Evolutionary conservation across 805 yeast genomes (phyloP).

Genomic region (Ogataea naganishii): DNA sequence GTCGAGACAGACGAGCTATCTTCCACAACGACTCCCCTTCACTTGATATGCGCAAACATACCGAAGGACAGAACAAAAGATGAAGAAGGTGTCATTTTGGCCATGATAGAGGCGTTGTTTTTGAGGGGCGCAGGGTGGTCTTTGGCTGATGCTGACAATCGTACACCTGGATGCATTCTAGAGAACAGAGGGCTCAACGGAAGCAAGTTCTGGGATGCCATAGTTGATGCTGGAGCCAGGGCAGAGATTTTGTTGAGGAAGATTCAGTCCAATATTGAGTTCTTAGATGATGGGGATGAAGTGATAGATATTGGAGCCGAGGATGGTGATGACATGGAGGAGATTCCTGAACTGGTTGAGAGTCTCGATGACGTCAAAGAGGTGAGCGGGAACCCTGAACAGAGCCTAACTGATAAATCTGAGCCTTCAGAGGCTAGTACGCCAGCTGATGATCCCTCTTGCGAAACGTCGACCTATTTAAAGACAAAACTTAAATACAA

Average conservation of each 20-base stretch:
- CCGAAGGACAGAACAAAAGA: slow-evolving; percentile 28
- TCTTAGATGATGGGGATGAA: slow-evolving; percentile 37
- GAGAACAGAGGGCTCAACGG: slow-evolving; percentile 37
- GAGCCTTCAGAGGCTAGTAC: slow-evolving; percentile 9
- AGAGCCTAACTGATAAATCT: slow-evolving; percentile 7
- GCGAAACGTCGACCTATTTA: slow-evolving; percentile 55
- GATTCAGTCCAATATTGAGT: slow-evolving; percentile 57
- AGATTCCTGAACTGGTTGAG: slow-evolving; percentile 10
- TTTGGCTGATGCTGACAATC: slow-evolving; percentile 56
- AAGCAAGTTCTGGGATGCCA: slow-evolving; percentile 31
- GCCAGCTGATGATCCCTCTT: slow-evolving; percentile 45
- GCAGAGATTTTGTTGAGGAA: slow-evolving; percentile 78
- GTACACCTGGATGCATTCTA: slow-evolving; percentile 82
- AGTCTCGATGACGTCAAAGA: slow-evolving; percentile 4
- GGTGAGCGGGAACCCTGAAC: background rate
- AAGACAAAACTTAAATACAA: slow-evolving; percentile 58
- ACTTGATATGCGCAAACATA: slow-evolving; percentile 50
- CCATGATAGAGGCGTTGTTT: slow-evolving; percentile 58
- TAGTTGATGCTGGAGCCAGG: slow-evolving; percentile 83
- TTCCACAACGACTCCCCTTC: slow-evolving; percentile 73
- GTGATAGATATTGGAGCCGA: slow-evolving; percentile 8
- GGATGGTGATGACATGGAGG: slow-evolving; percentile 6
- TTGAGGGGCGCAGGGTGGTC: slow-evolving; percentile 94
- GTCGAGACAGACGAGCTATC: slow-evolving; percentile 23
- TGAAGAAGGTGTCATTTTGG: slow-evolving; percentile 33